Evolutionary conservation across 148 eudicot species (phyloP).

Genomic region (Rheum nobile): DNA sequence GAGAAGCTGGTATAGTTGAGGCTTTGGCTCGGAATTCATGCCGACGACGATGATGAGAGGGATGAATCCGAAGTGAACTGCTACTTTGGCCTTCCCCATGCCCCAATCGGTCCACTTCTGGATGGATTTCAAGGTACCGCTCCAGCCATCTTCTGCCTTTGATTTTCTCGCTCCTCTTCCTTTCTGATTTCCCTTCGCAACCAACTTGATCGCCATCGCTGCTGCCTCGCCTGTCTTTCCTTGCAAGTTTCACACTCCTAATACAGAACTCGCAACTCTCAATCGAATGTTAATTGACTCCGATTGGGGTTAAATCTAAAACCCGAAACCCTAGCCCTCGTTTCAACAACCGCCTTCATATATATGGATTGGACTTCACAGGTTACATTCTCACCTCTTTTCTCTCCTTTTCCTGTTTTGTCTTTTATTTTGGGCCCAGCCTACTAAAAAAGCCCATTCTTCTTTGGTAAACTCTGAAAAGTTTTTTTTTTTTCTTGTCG

Average conservation of each 20-base stretch:
- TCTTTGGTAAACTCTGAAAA: too few relatives aligned
- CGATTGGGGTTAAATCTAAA: not conserved
- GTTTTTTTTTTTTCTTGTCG: too few relatives aligned
- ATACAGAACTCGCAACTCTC: not conserved
- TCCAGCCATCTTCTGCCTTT: slow-evolving; percentile 6
- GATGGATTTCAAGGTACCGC: not conserved
- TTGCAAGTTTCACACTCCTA: not conserved
- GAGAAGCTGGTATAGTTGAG: slow-evolving; percentile 6
- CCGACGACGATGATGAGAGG: slow-evolving; percentile 10
- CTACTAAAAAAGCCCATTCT: not conserved
- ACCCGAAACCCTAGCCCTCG: not conserved
- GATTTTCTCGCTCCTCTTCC: not conserved
- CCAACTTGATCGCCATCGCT: not conserved
- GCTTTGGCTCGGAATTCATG: slow-evolving; percentile 11
- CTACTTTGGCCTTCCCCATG: not conserved
- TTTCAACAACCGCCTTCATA: not conserved
- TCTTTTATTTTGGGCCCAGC: not conserved
- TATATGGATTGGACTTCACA: not conserved
- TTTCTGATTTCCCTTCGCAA: not conserved
- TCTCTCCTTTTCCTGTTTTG: not conserved
- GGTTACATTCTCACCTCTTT: not conserved
- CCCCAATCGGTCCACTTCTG: slow-evolving; percentile 14
- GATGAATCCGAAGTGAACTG: slow-evolving; percentile 5
- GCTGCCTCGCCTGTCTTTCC: not conserved
- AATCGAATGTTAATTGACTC: not conserved